Conservation (phyloP, 768 basidiomycete genomes). For the Serendipita sp. region DNA sequence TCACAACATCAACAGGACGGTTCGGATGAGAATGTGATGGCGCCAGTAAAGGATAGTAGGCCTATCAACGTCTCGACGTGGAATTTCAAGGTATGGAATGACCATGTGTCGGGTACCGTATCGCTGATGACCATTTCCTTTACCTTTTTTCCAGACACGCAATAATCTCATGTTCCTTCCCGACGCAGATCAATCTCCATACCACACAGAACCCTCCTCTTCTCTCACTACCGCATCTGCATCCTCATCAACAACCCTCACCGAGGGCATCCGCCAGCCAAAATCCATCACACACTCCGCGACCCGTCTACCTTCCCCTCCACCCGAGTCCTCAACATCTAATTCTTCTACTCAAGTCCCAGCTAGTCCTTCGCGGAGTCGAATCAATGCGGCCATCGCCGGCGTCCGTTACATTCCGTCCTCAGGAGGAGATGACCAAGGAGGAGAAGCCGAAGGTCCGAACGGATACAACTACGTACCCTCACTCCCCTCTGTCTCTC, state of each 20-base stretch:
- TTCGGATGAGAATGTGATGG: conserved; percentile 54
- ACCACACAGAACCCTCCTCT: conserved; percentile 29
- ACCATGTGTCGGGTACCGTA: too few relatives aligned
- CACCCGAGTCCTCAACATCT: conserved; percentile 33
- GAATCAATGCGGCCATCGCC: conserved; percentile 80
- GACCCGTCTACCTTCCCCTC: conserved; percentile 56
- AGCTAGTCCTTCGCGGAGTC: conserved; percentile 78
- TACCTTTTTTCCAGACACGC: conserved; percentile 33
- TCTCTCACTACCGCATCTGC: too few relatives aligned
- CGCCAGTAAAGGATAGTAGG: conserved; percentile 57
- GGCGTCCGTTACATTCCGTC: conserved; percentile 25
- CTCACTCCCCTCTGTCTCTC: conserved; percentile 72
- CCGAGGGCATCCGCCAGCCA: conserved; percentile 20
- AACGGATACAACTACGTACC: conserved; percentile 62
- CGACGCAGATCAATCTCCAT: conserved; percentile 75
- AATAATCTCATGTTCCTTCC: conserved; percentile 94
- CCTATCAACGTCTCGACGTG: conserved; percentile 61
- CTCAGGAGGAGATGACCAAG: conserved; percentile 1
- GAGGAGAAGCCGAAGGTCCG: conserved; percentile 18
- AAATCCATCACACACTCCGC: conserved; percentile 61
- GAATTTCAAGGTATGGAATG: conserved; percentile 52
- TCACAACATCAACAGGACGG: background rate
- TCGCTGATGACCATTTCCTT: background rate
- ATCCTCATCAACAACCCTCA: conserved; percentile 17
- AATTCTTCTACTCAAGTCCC: conserved; percentile 38